Base-by-base conservation (phyloP, 176 grass and related monocot species). In the Eragrostis nindensis region DNA sequence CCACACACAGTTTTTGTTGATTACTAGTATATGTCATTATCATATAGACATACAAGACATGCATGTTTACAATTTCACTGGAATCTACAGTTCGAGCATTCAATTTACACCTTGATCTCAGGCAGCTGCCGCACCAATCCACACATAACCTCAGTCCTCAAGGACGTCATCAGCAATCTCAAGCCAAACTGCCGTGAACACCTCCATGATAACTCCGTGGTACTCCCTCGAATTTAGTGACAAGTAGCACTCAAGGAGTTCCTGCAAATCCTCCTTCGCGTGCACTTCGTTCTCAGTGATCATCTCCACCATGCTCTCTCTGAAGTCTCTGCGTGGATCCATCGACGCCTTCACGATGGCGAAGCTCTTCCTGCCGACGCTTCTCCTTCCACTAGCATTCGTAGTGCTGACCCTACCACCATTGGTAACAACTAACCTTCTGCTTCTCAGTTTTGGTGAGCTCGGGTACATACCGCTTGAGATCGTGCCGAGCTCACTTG, bases 141-240 rank as follows among this genome's bases (percentile, higher is more conserved):
- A 50, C 27, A 49, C 43, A 50, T 73, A 73, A 72, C 45, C 13
- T 84, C 64, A 84, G 21, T 39, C 10, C 45, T 64, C 71, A 84
- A 70, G 38, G n/a, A n/a, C 36, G 11, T 43, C 63, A 64, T 67
- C 38, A 53, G 21, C 19, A 53, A 89, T 75, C 25, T 84, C 52
- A 45, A 87, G 56, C 61, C 81, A 90, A 84, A 97, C 26, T 17
- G 76, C 86, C 69, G 29, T 75, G 66, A 94, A 97, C 21, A 82
- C 94, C 84, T 94, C 84, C 81, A 87, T 80, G 76, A 97, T 97
- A n/a, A 90, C 64, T 46, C 80, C 82, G 78, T 97, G 94, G 80
- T 90, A 87, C 81, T 91, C 87, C 46, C 56, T 68, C 0, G 91
- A 76, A 79, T 97, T 97, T 30, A 97, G 62, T 2, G 83, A 82